Conservation (phyloP, 202 grass and related monocot species). For the Saccharum hybrid region DNA sequence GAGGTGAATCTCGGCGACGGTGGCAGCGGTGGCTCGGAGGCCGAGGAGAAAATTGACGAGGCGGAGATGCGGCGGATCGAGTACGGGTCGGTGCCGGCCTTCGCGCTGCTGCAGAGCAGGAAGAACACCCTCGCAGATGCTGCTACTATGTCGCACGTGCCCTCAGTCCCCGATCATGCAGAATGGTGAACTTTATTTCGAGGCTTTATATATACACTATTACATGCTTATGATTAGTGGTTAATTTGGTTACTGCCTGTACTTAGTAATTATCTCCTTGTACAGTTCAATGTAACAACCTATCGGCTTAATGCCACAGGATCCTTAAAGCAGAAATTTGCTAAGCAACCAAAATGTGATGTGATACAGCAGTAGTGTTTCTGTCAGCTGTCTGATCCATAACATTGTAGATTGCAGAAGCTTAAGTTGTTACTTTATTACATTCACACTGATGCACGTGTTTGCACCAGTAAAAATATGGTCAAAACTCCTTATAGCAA, state of each 20-base stretch:
- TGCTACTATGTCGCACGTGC: slow-evolving; percentile 57
- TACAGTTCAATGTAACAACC: neutral
- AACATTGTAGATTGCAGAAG: slow-evolving; percentile 1
- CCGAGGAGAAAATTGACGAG: slow-evolving; percentile 62
- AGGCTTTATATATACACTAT: neutral
- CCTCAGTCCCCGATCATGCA: slow-evolving; percentile 49
- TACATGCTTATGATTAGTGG: slow-evolving; percentile 2
- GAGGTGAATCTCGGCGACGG: slow-evolving; percentile 67
- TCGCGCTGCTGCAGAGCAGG: slow-evolving; percentile 77
- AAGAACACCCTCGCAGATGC: slow-evolving; percentile 63
- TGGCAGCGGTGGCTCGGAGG: slow-evolving; percentile 38
- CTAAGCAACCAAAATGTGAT: neutral
- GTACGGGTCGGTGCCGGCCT: slow-evolving; percentile 75
- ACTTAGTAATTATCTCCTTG: neutral
- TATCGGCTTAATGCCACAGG: neutral
- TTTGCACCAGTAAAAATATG: neutral
- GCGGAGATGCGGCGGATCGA: slow-evolving; percentile 79
- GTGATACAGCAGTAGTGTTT: slow-evolving; percentile 12
- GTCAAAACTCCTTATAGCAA: neutral
- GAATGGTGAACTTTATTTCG: slow-evolving; percentile 59
- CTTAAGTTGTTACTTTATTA: slow-evolving; percentile 16
- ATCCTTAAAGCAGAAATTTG: slow-evolving; percentile 24
- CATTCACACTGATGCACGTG: neutral
- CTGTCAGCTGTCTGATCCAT: neutral
- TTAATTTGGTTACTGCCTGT: slow-evolving; percentile 9